A percentile compares a stretch with the other conserved stretches of the same genome.
phyloP scores from a whole-genome alignment of 148 eudicot genomes.

The Gaultheria prostrata region DNA sequence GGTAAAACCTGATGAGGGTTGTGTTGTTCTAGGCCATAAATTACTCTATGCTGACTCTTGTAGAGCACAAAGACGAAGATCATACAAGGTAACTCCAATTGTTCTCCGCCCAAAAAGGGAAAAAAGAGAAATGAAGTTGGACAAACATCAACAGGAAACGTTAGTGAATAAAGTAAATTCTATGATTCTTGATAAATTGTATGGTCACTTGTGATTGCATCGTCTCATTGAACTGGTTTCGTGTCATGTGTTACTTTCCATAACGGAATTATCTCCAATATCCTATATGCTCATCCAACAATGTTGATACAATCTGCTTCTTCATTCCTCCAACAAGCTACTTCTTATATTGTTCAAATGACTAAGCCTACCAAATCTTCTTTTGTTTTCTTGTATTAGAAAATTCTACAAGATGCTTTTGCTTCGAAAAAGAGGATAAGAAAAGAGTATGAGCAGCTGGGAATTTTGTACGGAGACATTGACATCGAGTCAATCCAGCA shows the following conservation, averaged over 20 bases:
- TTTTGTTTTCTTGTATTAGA: constrained; percentile 22
- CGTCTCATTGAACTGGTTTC: not conserved
- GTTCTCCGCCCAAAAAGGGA: not conserved
- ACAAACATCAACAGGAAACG: not conserved
- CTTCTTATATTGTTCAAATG: not conserved
- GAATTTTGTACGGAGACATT: constrained; percentile 40
- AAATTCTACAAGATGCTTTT: constrained; percentile 43
- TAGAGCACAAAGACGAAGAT: constrained; percentile 32
- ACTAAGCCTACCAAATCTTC: not conserved
- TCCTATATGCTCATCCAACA: not conserved
- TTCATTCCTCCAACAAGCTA: not conserved
- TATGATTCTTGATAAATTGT: not conserved
- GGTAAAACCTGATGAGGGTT: constrained; percentile 25
- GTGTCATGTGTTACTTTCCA: not conserved
- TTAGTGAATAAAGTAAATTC: not conserved
- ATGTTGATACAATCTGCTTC: not conserved
- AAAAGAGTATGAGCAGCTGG: constrained; percentile 50
- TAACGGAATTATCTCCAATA: not conserved
- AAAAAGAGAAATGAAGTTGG: not conserved
- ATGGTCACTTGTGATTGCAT: not conserved
- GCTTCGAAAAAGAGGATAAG: constrained; percentile 39
- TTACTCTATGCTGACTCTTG: constrained; percentile 14
- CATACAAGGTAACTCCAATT: constrained; percentile 41
- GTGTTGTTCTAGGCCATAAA: constrained; percentile 22
- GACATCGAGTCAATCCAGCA: constrained; percentile 27